phyloP scores from a whole-genome alignment of 2,329 filamentous ascomycete genomes.

The Huntiella decipiens region DNA sequence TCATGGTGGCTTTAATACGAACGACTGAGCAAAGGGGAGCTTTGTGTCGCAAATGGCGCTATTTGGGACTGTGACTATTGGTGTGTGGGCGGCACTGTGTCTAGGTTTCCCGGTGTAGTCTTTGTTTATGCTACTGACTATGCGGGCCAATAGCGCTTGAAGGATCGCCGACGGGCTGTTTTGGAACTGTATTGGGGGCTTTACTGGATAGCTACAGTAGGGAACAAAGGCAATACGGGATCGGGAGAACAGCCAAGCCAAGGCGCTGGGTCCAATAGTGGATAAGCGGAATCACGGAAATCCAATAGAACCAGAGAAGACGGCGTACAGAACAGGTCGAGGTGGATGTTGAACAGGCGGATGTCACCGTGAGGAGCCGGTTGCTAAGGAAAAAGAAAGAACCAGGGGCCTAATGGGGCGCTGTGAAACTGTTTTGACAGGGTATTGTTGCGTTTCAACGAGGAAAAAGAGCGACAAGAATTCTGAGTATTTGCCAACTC shows the following conservation, averaged over 20 bases:
- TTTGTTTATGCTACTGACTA: neutral
- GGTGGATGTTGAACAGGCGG: no score
- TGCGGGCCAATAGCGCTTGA: neutral
- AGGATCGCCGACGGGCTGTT: conserved; percentile 9
- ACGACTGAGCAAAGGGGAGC: neutral
- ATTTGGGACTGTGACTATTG: neutral
- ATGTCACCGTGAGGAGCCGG: neutral
- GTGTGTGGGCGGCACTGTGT: no score
- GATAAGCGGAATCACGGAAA: neutral
- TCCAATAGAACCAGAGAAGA: no score
- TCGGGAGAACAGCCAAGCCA: neutral
- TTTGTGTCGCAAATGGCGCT: no score
- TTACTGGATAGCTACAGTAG: neutral
- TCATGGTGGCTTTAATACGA: conserved; percentile 28
- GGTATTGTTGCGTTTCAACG: neutral
- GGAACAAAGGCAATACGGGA: no score
- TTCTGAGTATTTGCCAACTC: no score
- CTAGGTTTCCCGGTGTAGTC: neutral
- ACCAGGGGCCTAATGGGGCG: neutral
- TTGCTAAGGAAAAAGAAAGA: conserved; percentile 2
- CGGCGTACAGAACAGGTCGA: no score
- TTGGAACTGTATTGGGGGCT: conserved; percentile 6
- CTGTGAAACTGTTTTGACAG: conserved; percentile 1
- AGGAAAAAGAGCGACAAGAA: no score
- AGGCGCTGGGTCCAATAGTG: neutral